These are phyloP conservation scores for Metschnikowia gelsemii DNA, from an alignment of 805 yeast genomes.

Conservation along the genomic window DNA sequence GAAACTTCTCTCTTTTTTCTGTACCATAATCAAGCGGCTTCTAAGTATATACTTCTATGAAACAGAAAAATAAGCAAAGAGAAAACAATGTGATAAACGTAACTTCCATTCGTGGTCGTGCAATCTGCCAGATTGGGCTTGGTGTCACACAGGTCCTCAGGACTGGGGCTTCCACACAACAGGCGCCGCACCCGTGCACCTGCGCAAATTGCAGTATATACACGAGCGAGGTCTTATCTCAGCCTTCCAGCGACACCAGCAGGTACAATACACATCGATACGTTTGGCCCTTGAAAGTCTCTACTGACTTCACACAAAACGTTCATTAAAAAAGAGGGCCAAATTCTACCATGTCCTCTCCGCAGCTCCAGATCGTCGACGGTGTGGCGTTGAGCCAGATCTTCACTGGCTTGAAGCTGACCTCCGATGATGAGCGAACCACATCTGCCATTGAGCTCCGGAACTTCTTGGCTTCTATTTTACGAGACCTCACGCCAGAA, in stretches of 20 bases:
- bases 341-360: conserved; percentile 18
- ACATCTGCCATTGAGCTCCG: conserved; percentile 71
- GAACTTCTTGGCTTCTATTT: conserved; percentile 64
- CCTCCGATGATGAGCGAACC: conserved; percentile 42
- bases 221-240: conserved; percentile 6
- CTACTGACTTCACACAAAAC: not conserved
- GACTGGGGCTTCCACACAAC: no score
- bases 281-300: not conserved
- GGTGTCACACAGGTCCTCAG: not conserved
- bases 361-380: conserved; percentile 30
- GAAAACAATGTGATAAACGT: not conserved
- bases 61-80: not conserved
- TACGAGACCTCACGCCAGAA: conserved; percentile 80
- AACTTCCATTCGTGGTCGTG: no score
- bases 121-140: no score
- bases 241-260: conserved; percentile 1
- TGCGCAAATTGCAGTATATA: no score
- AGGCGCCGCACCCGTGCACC: conserved; percentile 21
- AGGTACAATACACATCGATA: not conserved
- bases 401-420: conserved; percentile 48
- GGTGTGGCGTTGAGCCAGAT: conserved; percentile 54
- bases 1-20: conserved; percentile 92
- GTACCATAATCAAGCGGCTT: conserved; percentile 54
- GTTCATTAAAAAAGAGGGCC: not conserved
- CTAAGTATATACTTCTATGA: not conserved